phyloP scores from a whole-genome alignment of 148 eudicot species.

The Camellia sinensis region DNA sequence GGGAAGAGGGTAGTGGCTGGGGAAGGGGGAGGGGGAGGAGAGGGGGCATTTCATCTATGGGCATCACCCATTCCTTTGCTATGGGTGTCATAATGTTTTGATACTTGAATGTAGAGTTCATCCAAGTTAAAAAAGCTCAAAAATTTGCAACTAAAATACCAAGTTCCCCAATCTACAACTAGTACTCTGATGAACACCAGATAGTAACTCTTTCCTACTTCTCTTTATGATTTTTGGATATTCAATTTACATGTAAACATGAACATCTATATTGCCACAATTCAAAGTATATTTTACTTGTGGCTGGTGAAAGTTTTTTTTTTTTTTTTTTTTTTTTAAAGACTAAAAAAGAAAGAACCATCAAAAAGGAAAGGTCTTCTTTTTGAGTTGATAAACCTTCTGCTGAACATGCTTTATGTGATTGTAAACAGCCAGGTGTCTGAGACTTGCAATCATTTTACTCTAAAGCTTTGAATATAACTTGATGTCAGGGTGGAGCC shows the following conservation, averaged over 20 bases:
- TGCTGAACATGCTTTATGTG: background rate
- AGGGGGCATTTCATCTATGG: no score
- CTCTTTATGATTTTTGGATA: background rate
- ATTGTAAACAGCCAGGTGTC: background rate
- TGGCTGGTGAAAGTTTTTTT: background rate
- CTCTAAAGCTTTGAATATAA: background rate
- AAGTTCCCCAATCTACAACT: background rate
- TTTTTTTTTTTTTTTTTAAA: background rate
- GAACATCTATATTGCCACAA: background rate
- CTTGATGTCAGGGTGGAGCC: conserved; percentile 74
- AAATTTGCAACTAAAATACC: no score
- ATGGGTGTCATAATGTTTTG: background rate
- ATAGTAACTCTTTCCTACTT: background rate
- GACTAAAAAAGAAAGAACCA: background rate
- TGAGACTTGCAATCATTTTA: background rate
- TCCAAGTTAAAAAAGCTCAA: background rate
- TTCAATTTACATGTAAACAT: background rate
- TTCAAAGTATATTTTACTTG: background rate
- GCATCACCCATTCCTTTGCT: background rate
- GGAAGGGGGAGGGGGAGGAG: no score
- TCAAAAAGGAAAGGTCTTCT: background rate
- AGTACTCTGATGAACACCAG: background rate
- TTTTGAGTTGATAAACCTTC: background rate
- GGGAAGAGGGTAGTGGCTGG: no score
- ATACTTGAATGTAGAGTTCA: background rate